phyloP scores from a whole-genome alignment of 768 basidiomycete genomes.

The Russula dissimulans region DNA sequence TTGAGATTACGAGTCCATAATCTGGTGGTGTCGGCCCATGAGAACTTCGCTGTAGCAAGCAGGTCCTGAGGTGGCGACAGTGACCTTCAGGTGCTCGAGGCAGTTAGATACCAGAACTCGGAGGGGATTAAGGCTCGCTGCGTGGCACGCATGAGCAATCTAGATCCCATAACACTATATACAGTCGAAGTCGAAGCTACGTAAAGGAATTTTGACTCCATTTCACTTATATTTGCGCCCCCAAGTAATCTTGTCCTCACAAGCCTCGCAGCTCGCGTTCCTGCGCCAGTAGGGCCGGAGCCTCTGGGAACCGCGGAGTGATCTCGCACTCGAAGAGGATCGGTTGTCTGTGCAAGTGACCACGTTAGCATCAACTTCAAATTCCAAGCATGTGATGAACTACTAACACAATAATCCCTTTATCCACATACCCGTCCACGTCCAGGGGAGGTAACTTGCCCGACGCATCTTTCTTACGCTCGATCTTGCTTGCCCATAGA shows the following conservation, averaged over 20 bases:
- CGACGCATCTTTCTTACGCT: not conserved
- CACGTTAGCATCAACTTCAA: not conserved
- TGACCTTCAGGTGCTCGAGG: too few species aligned
- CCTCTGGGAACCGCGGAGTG: not conserved
- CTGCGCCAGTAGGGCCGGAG: not conserved
- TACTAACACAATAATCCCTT: not conserved
- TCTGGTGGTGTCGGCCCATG: too few species aligned
- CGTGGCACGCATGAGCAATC: too few species aligned
- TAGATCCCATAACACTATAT: too few species aligned
- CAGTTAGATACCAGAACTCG: too few species aligned
- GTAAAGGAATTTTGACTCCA: not conserved
- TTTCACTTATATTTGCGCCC: not conserved
- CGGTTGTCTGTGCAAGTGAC: not conserved
- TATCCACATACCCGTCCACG: not conserved
- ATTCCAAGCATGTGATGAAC: not conserved
- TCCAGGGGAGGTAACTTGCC: not conserved
- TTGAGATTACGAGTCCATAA: too few species aligned
- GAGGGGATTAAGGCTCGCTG: too few species aligned
- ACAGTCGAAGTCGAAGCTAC: too few species aligned
- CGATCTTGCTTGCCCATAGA: not conserved
- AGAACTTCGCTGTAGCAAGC: too few species aligned
- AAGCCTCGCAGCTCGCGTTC: not conserved
- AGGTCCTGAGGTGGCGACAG: too few species aligned
- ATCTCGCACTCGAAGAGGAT: not conserved
- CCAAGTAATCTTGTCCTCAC: not conserved